phyloP scores from a whole-genome alignment of 163 green algal species.

The Chlorella variabilis region DNA sequence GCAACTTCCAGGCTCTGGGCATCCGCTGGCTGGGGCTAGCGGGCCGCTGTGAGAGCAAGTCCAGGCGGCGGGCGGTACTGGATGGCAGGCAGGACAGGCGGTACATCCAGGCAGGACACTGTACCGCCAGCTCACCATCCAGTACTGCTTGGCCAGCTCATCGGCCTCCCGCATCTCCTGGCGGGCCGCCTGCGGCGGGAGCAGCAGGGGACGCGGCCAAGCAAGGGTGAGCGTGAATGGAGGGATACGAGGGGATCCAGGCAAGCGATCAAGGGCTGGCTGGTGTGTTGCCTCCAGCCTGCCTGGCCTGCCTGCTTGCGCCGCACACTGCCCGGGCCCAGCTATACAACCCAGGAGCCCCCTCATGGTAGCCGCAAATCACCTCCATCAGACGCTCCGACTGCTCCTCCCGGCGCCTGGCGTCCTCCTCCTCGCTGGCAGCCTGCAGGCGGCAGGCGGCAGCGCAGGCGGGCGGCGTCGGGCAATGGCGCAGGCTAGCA shows the following conservation, averaged over 20 bases:
- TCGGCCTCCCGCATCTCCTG: slow-evolving; percentile 36
- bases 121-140: slow-evolving; percentile 17
- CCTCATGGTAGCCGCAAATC: not conserved
- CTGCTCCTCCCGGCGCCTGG: slow-evolving; percentile 25
- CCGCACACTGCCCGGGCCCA: not conserved
- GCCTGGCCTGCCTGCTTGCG: too few species aligned
- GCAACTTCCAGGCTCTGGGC: too few species aligned
- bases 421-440: slow-evolving; percentile 16
- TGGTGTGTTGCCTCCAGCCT: too few species aligned
- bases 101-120: not conserved
- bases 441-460: slow-evolving; percentile 6
- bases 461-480: too few species aligned
- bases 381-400: slow-evolving; percentile 30
- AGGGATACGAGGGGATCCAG: too few species aligned
- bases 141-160: slow-evolving; percentile 49
- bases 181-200: not conserved
- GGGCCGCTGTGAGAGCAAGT: too few species aligned
- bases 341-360: not conserved
- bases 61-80: too few species aligned
- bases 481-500: too few species aligned
- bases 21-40: too few species aligned
- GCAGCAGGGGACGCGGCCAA: too few species aligned
- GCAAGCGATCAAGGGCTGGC: too few species aligned
- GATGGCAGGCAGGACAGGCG: not conserved
- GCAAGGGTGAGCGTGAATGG: not conserved